Conservation (phyloP, 2,329 filamentous ascomycete species). For the Elsinoe fawcettii region DNA sequence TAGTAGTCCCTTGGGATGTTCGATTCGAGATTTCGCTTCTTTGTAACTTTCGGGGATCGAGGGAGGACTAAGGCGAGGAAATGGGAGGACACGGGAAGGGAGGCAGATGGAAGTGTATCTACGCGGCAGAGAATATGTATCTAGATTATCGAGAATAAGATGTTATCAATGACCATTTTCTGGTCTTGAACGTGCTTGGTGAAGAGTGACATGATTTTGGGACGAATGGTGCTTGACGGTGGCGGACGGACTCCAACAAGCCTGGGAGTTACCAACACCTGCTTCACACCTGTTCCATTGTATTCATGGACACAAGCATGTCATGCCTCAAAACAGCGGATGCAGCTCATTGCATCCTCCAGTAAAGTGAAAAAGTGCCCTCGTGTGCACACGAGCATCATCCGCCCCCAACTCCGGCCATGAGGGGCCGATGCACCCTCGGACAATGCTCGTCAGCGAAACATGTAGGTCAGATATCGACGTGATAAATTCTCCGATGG, state of each 20-base stretch:
- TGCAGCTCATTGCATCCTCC: too few species aligned
- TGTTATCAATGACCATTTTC: background rate
- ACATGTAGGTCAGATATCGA: background rate
- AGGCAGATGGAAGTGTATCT: background rate
- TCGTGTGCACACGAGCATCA: background rate
- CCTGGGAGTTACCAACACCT: too few species aligned
- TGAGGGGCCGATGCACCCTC: background rate
- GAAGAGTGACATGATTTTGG: too few species aligned
- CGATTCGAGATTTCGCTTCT: background rate
- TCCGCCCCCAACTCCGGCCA: background rate
- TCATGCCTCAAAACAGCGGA: too few species aligned
- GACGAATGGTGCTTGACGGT: too few species aligned
- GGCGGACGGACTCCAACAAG: too few species aligned
- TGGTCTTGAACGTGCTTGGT: too few species aligned
- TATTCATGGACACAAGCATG: too few species aligned
- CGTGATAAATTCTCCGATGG: background rate
- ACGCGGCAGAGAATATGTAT: background rate
- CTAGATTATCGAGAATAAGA: conserved; percentile 2
- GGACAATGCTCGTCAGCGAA: background rate
- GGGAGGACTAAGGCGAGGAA: background rate
- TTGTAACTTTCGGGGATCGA: background rate
- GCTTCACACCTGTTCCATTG: too few species aligned
- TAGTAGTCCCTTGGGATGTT: background rate
- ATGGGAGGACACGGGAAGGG: background rate
- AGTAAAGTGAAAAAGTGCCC: too few species aligned